A percentile compares a stretch with the other conserved stretches of the same genome.
Conservation (phyloP, 257 asterid genomes). For the Solanum virginianum region DNA sequence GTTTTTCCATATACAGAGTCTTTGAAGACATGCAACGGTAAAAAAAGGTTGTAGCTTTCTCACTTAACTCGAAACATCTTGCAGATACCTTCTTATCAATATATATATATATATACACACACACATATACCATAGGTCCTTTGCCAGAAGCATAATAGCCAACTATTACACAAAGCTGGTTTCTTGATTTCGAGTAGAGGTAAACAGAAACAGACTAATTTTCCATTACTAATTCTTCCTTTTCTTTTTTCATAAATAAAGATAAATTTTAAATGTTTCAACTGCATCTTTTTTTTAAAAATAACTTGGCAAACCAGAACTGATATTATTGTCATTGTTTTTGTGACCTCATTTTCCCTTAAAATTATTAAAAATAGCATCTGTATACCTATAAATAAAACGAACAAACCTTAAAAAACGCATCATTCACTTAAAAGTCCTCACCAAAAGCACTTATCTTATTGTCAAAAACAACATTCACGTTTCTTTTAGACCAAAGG, state of each 20-base stretch:
- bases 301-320: background rate
- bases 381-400: background rate
- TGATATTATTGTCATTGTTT: background rate
- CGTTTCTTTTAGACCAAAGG: background rate
- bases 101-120: too few relatives aligned
- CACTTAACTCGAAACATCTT: background rate
- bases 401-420: background rate
- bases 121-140: background rate
- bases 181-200: background rate
- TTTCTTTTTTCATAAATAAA: background rate
- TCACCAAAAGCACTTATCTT: background rate
- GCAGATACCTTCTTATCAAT: background rate
- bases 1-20: background rate
- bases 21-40: background rate
- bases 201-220: background rate
- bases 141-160: background rate
- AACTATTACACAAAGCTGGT: background rate
- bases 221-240: background rate
- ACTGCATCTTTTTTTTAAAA: background rate
- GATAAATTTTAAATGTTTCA: background rate
- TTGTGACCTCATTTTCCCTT: background rate
- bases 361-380: background rate
- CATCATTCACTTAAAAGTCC: background rate
- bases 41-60: background rate
- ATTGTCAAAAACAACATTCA: background rate